These are phyloP conservation scores for Vickermania ingenoplastis DNA, from an alignment of 208 protist species.

Conservation along the genomic window DNA sequence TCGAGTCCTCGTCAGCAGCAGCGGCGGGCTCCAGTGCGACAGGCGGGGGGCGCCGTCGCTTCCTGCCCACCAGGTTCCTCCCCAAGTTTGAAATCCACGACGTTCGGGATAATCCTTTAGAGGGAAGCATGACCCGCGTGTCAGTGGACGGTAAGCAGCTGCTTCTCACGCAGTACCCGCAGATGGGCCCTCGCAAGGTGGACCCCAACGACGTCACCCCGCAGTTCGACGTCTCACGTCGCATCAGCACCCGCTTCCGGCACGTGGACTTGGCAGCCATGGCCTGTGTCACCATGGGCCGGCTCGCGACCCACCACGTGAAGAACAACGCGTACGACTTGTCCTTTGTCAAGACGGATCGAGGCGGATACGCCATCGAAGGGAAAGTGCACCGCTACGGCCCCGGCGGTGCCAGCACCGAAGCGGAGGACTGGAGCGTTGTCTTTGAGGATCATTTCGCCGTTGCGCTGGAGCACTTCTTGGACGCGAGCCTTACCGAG, in stretches of 20 bases:
- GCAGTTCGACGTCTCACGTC: slow-evolving; percentile 78
- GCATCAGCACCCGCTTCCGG: slow-evolving; percentile 63
- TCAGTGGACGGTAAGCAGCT: slow-evolving; percentile 67
- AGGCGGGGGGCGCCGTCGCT: slow-evolving; percentile 7
- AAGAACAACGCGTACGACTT: slow-evolving; percentile 69
- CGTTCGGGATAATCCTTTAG: slow-evolving; percentile 60
- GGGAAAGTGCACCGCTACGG: slow-evolving; percentile 47
- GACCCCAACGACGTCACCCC: slow-evolving; percentile 78
- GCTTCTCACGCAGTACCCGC: slow-evolving; percentile 76
- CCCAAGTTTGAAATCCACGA: slow-evolving; percentile 83
- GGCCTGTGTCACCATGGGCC: slow-evolving; percentile 50
- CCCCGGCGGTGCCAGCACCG: slow-evolving; percentile 15
- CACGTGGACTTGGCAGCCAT: slow-evolving; percentile 69
- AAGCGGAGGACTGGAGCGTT: slow-evolving; percentile 65
- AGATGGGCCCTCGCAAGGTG: slow-evolving; percentile 74
- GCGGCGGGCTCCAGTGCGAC: too few relatives aligned
- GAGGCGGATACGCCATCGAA: slow-evolving; percentile 46
- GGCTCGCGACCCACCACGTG: slow-evolving; percentile 47
- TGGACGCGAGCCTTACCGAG: slow-evolving; percentile 65
- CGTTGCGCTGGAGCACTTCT: slow-evolving; percentile 73
- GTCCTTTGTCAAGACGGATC: slow-evolving; percentile 42
- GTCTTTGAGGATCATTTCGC: slow-evolving; percentile 79
- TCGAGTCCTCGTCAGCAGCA: not conserved
- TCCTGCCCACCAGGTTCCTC: slow-evolving; percentile 17
- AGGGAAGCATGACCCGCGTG: slow-evolving; percentile 72